These are phyloP conservation scores for Xylaria castorea DNA, from an alignment of 495 filamentous ascomycete genomes.

Conservation along the genomic window DNA sequence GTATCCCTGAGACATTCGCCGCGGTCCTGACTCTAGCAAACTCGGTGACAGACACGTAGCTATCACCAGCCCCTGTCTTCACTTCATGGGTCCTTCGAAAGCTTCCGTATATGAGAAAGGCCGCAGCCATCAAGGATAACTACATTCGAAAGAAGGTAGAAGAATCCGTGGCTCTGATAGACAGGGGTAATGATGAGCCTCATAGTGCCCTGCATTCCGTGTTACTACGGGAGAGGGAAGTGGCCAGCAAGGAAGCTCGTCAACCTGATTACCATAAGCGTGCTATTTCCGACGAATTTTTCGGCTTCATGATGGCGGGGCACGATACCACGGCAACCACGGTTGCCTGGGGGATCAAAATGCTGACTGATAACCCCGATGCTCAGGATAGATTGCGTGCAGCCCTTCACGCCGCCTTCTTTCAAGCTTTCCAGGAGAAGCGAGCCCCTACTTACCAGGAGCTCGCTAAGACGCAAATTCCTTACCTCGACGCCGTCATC, in stretches of 20 bases:
- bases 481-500: conserved; percentile 44
- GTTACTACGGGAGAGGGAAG: conserved; percentile 5
- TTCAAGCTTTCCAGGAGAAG: conserved; percentile 25
- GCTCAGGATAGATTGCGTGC: conserved; percentile 39
- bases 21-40: conserved; percentile 10
- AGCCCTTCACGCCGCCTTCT: conserved; percentile 31
- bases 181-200: conserved; percentile 23
- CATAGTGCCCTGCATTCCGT: conserved; percentile 6
- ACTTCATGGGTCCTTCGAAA: conserved; percentile 10
- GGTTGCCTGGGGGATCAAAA: conserved; percentile 45
- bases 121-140: conserved; percentile 3
- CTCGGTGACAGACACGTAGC: neutral
- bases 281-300: conserved; percentile 29
- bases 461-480: conserved; percentile 31
- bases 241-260: conserved; percentile 2
- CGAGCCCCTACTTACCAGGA: conserved; percentile 36
- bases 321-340: conserved; percentile 42
- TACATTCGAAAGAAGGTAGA: conserved; percentile 36
- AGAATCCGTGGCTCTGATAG: conserved; percentile 28
- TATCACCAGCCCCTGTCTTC: conserved; percentile 7
- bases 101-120: conserved; percentile 11
- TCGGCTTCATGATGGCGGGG: conserved; percentile 42
- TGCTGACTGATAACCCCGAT: conserved; percentile 39
- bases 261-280: conserved; percentile 5
- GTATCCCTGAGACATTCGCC: neutral